phyloP scores from a whole-genome alignment of 2,329 filamentous ascomycete species.

The Catunica adiposa region DNA sequence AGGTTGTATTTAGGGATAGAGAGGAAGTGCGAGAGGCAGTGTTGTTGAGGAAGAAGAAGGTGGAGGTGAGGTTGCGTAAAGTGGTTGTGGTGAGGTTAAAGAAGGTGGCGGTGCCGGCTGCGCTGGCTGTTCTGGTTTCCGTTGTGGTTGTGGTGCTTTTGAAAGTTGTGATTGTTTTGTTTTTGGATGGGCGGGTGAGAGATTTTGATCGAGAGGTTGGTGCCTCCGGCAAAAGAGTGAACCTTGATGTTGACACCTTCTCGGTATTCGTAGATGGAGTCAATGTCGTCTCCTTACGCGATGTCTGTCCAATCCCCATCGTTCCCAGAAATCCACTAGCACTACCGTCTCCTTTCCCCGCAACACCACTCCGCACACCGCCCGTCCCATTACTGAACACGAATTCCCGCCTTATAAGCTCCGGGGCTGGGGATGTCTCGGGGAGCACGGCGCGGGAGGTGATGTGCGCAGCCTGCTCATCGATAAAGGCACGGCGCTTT shows the following conservation, averaged over 20 bases:
- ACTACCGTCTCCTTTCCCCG: background rate
- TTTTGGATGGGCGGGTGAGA: background rate
- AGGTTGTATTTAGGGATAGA: background rate
- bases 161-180: background rate
- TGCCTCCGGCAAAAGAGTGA: too few relatives aligned
- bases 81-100: background rate
- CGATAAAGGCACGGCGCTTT: constrained; percentile 18
- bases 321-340: background rate
- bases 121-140: background rate
- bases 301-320: background rate
- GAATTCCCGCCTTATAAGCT: background rate
- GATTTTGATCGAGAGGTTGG: constrained; percentile 2
- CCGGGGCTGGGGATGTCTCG: background rate
- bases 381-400: background rate
- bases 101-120: background rate
- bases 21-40: background rate
- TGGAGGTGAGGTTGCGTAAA: background rate
- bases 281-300: background rate
- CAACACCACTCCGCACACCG: background rate
- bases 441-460: background rate
- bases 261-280: background rate
- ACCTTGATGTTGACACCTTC: background rate
- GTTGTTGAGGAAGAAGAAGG: constrained; percentile 8
- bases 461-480: constrained; percentile 3
- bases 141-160: background rate